Evolutionary conservation across 2,329 filamentous ascomycete species (phyloP).

Genomic region (Diaporthe sp.): DNA sequence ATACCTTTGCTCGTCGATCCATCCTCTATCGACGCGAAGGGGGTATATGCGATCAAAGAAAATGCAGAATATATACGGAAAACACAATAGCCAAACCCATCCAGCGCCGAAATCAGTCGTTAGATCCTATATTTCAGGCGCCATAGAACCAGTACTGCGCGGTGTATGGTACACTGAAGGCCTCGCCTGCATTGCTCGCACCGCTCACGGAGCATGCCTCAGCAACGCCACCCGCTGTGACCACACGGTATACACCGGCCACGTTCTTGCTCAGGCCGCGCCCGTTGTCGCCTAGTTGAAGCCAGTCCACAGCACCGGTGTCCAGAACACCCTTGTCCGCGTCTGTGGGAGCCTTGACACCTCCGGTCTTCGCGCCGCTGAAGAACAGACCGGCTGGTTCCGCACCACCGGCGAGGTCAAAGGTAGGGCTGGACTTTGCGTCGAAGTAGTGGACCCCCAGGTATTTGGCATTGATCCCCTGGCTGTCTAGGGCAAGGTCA

Average conservation of each 20-base stretch:
- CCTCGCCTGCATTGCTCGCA: constrained; percentile 52
- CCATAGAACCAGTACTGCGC: constrained; percentile 73
- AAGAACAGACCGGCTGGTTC: constrained; percentile 52
- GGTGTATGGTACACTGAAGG: constrained; percentile 66
- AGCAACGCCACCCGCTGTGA: constrained; percentile 65
- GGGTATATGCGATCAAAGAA: constrained; percentile 1
- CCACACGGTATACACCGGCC: constrained; percentile 67
- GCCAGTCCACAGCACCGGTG: constrained; percentile 70
- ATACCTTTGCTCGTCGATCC: constrained; percentile 26
- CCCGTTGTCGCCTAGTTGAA: constrained; percentile 57
- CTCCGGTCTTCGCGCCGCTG: constrained; percentile 63
- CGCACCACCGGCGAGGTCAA: constrained; percentile 63
- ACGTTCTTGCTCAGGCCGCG: constrained; percentile 49
- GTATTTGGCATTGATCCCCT: constrained; percentile 54
- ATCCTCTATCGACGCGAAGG: constrained; percentile 1
- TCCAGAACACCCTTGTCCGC: constrained; percentile 61
- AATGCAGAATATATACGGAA: constrained; percentile 20
- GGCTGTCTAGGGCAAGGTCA: constrained; percentile 54
- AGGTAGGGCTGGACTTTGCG: constrained; percentile 66
- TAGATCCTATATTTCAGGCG: background rate
- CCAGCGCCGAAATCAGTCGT: background rate
- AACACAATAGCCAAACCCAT: background rate
- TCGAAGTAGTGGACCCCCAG: constrained; percentile 80
- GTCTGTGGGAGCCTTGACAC: constrained; percentile 64
- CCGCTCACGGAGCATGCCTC: constrained; percentile 59